phyloP scores from a whole-genome alignment of 148 eudicot species.

The Pouteria glomerata region DNA sequence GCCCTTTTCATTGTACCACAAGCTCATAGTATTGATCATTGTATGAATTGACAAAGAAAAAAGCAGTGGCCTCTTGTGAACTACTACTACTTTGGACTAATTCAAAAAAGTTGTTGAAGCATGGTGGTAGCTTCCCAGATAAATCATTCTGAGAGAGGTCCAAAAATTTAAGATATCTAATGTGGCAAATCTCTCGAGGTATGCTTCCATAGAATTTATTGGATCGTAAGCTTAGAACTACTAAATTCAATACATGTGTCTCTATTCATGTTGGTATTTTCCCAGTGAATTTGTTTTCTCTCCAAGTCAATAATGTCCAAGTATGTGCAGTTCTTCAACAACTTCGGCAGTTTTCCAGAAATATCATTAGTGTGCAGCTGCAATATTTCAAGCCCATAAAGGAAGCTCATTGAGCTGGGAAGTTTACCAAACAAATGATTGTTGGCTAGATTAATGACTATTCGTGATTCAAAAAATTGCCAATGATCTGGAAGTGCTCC shows the following conservation, averaged over 20 bases:
- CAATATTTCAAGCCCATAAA: not conserved
- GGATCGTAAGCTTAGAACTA: constrained; percentile 11
- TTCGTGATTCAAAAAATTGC: not conserved
- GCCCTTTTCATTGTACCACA: constrained; percentile 15
- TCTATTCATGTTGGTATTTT: constrained; percentile 16
- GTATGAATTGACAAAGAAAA: not conserved
- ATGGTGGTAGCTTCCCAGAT: constrained; percentile 15
- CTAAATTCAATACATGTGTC: not conserved
- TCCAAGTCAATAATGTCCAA: not conserved
- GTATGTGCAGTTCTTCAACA: not conserved
- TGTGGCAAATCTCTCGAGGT: not conserved
- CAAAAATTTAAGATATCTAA: not conserved
- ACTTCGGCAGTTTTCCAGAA: constrained; percentile 2
- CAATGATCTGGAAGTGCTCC: constrained; percentile 5
- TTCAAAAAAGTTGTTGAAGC: not conserved
- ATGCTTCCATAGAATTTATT: constrained; percentile 12
- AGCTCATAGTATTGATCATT: not conserved
- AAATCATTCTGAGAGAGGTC: constrained; percentile 13
- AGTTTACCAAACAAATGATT: constrained; percentile 6
- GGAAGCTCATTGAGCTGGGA: constrained; percentile 2
- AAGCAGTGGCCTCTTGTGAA: not conserved
- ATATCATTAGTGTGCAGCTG: not conserved
- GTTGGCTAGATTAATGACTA: not conserved
- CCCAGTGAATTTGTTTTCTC: constrained; percentile 6
- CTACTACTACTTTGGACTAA: not conserved